Conservation (phyloP, 2,329 filamentous ascomycete genomes). For the Celoporthe dispersa region DNA sequence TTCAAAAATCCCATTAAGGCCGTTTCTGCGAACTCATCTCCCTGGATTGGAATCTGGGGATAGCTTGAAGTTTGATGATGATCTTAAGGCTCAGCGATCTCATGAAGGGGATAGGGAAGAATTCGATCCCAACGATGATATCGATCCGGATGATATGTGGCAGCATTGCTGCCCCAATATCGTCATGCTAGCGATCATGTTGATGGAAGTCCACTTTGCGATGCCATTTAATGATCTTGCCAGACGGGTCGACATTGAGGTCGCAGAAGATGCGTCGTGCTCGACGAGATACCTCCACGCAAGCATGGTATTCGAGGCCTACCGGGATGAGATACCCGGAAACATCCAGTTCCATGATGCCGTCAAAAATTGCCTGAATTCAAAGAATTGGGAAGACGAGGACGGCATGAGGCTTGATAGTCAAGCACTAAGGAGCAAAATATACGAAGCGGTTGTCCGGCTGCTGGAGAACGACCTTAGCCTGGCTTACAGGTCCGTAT, state of each 20-base stretch:
- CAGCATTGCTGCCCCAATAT: background rate
- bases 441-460: background rate
- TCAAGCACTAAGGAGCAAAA: background rate
- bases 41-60: too few relatives aligned
- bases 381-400: too few relatives aligned
- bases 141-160: too few relatives aligned
- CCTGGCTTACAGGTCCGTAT: background rate
- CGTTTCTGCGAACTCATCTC: too few relatives aligned
- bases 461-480: background rate
- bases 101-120: too few relatives aligned
- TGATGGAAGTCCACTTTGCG: slow-evolving; percentile 1
- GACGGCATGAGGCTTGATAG: too few relatives aligned
- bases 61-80: too few relatives aligned
- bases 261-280: background rate
- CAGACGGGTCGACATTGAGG: background rate
- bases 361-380: too few relatives aligned
- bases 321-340: background rate
- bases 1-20: too few relatives aligned
- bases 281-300: background rate
- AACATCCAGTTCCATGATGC: background rate
- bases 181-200: background rate
- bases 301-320: background rate
- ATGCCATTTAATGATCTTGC: background rate
- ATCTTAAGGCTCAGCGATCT: too few relatives aligned
- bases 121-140: too few relatives aligned